Evolutionary conservation across 129 eudicot species (phyloP).

Genomic region (Dittrichia graveolens): DNA sequence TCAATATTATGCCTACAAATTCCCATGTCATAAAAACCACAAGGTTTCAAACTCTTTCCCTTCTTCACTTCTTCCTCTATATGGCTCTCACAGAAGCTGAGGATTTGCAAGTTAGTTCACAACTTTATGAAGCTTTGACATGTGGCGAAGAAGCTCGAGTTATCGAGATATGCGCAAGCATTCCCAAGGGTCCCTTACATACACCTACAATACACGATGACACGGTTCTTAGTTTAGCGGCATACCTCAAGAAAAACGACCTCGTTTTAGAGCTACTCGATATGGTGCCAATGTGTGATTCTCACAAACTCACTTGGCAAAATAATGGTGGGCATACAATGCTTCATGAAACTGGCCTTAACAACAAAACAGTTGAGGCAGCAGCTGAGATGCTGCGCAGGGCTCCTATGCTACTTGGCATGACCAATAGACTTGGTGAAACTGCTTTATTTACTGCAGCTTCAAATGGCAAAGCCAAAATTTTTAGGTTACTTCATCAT

Average conservation of each 20-base stretch:
- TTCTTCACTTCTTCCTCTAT: not conserved
- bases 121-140: constrained; percentile 29
- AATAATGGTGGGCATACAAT: constrained; percentile 25
- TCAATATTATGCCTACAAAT: not conserved
- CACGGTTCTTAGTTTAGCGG: constrained; percentile 33
- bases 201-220: constrained; percentile 24
- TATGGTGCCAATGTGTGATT: not conserved
- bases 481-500: constrained; percentile 35
- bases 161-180: constrained; percentile 13
- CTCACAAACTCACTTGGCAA: not conserved
- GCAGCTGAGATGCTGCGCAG: constrained; percentile 20
- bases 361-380: constrained; percentile 15
- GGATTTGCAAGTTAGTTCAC: constrained; percentile 3
- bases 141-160: constrained; percentile 13
- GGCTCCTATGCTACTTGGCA: constrained; percentile 31
- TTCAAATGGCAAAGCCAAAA: constrained; percentile 13
- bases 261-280: constrained; percentile 26
- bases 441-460: constrained; percentile 42
- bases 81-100: constrained; percentile 10
- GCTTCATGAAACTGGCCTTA: constrained; percentile 31
- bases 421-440: constrained; percentile 26
- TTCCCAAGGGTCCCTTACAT: constrained; percentile 35
- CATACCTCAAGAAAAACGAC: constrained; percentile 16
- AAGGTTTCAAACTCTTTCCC: not conserved
- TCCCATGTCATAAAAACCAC: not conserved